Percentiles rank a stretch among this genome's conserved stretches.
Conservation (phyloP, 2,329 filamentous ascomycete genomes). For the Calycina marina region DNA sequence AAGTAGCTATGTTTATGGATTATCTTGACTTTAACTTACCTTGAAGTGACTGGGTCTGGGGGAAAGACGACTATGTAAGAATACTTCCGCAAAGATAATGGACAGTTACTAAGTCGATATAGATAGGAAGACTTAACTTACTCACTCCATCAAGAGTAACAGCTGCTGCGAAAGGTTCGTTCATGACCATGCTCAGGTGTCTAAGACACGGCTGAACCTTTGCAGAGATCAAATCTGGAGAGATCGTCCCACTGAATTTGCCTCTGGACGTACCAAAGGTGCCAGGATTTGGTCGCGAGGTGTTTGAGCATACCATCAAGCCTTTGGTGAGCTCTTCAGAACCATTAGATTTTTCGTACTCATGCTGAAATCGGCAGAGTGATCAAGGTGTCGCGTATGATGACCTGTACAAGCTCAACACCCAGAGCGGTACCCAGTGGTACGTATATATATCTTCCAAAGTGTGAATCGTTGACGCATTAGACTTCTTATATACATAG, state of each 20-base stretch:
- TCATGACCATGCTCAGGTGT: too few relatives aligned
- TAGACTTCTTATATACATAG: not conserved
- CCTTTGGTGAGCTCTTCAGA: too few relatives aligned
- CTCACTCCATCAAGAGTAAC: conserved; percentile 29
- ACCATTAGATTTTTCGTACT: too few relatives aligned
- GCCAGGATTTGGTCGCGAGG: conserved; percentile 23
- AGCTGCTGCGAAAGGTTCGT: conserved; percentile 24
- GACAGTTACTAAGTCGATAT: conserved; percentile 1
- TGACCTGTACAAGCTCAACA: conserved; percentile 43
- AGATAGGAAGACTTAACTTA: conserved; percentile 31
- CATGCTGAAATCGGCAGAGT: too few relatives aligned
- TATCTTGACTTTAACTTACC: not conserved
- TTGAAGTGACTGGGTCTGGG: conserved; percentile 21
- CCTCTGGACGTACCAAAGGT: conserved; percentile 22
- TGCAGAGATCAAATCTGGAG: conserved; percentile 29
- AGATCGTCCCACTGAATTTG: conserved; percentile 23
- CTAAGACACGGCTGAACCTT: too few relatives aligned
- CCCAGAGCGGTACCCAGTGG: conserved; percentile 43
- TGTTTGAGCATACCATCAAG: conserved; percentile 22
- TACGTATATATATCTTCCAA: conserved; percentile 21
- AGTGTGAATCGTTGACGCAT: not conserved
- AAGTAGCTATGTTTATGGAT: not conserved
- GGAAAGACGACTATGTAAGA: conserved; percentile 18
- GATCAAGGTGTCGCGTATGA: conserved; percentile 33
- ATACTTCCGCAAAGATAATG: not conserved